Evolutionary conservation across 1,139 yeast species (phyloP), one percentile per base, ranked within the genome.

Genomic region (Arxiozyma telluris): DNA sequence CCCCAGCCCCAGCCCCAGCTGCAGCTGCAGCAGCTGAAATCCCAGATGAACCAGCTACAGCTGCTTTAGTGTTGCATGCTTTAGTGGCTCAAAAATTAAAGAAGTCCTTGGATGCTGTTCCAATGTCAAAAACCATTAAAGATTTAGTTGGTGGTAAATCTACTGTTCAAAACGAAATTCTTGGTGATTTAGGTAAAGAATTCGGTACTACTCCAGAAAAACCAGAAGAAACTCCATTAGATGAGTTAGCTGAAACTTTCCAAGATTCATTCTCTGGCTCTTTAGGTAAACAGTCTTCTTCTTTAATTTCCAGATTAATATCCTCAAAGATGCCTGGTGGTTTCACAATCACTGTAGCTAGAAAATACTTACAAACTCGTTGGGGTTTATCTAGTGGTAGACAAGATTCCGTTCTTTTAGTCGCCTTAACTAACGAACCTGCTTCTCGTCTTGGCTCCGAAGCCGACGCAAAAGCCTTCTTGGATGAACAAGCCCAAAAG

Each of bases 261-360:
- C 97, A 93, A 74, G 96, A 88, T 62, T 76, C 91, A 23, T 93
- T 89, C 77, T 70, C 74, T 61, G 98, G 98, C 61, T 80, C 82
- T 61, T 80, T 93, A 63, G 98, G 98, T 71, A 93, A 93, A 73
- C 96, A 93, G 66, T 86, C 98, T 3, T 76, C 90, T 50, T 86
- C 96, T 41, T 79, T 93, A 64, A 79, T 93, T 61, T 88, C 96
- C 58, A 85, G 97, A 75, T 79, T 93, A 68, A 86, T 91, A 77
- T 84, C 98, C 20, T 86, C 97, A 43, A 93, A 93, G 77, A 93
- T 93, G 98, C 98, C 98, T 56, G 98, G 98, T 80, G 98, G 98
- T 38, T 93, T 91, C 75, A 86, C 96, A 55, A 85, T 90, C 64
- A 86, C 97, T 59, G 75, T 80, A 60, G 96, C 96, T 53, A 86